Conservation (phyloP, 2,329 filamentous ascomycete species). For the Xylariaceae sp. region DNA sequence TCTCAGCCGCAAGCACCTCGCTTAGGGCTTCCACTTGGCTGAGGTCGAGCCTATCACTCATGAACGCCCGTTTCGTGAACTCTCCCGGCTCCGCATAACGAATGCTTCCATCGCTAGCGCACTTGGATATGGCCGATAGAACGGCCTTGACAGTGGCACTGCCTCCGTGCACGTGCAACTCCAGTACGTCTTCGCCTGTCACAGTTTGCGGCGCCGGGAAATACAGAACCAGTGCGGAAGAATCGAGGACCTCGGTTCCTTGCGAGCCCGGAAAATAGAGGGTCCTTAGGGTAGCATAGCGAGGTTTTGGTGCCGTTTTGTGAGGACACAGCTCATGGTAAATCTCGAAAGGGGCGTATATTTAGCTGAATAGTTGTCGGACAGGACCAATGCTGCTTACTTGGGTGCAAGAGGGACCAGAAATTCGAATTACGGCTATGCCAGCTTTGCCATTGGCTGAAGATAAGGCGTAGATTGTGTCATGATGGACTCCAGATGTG, state of each 20-base stretch:
- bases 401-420: conserved; percentile 64
- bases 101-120: conserved; percentile 39
- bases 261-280: conserved; percentile 51
- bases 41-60: conserved; percentile 78
- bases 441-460: conserved; percentile 80
- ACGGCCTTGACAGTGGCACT: conserved; percentile 84
- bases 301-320: conserved; percentile 41
- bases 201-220: conserved; percentile 77
- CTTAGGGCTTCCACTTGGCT: conserved; percentile 70
- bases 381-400: conserved; percentile 14
- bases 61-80: conserved; percentile 87
- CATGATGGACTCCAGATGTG: conserved; percentile 28
- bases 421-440: conserved; percentile 84
- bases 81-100: conserved; percentile 93
- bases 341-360: conserved; percentile 34
- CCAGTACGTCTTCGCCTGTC: conserved; percentile 87
- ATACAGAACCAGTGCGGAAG: conserved; percentile 72
- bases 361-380: conserved; percentile 19
- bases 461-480: conserved; percentile 89
- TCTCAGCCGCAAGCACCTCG: conserved; percentile 63
- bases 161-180: conserved; percentile 92
- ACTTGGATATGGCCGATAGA: conserved; percentile 65
- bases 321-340: conserved; percentile 47
- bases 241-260: conserved; percentile 59
- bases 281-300: conserved; percentile 65